Percentiles rank a stretch among this genome's conserved stretches.
Conservation (phyloP, 495 filamentous ascomycete genomes). For the Choiromyces venosus region DNA sequence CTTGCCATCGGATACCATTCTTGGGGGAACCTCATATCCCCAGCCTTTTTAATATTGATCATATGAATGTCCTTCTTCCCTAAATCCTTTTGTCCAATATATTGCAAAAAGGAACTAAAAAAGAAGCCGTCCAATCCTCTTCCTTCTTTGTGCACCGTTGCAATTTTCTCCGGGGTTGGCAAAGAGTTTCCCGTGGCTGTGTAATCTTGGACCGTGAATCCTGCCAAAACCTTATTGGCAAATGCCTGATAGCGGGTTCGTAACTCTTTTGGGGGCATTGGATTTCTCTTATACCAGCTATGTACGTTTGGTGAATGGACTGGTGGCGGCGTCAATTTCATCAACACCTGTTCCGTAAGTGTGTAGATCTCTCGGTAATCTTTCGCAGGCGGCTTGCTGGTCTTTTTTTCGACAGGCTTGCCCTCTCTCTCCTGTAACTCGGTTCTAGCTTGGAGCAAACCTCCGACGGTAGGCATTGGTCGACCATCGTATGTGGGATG, state of each 20-base stretch:
- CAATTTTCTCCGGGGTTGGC: neutral
- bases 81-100: neutral
- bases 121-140: neutral
- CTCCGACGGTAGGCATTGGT: neutral
- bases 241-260: neutral
- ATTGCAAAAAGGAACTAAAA: neutral
- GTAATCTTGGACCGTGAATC: neutral
- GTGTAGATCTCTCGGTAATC: neutral
- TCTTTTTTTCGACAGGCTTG: neutral
- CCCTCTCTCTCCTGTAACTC: neutral
- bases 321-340: neutral
- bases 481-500: neutral
- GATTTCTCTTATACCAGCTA: neutral
- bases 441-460: neutral
- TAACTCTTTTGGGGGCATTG: neutral
- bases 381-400: neutral
- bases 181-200: neutral
- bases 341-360: neutral
- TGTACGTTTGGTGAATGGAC: neutral
- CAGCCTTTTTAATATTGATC: slow-evolving; percentile 56
- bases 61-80: neutral
- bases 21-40: slow-evolving; percentile 74
- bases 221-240: neutral
- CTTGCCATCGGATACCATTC: slow-evolving; percentile 89
- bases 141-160: neutral